Base-by-base conservation (phyloP, 1,284 basidiomycete species). In the Takashimella koratensis region DNA sequence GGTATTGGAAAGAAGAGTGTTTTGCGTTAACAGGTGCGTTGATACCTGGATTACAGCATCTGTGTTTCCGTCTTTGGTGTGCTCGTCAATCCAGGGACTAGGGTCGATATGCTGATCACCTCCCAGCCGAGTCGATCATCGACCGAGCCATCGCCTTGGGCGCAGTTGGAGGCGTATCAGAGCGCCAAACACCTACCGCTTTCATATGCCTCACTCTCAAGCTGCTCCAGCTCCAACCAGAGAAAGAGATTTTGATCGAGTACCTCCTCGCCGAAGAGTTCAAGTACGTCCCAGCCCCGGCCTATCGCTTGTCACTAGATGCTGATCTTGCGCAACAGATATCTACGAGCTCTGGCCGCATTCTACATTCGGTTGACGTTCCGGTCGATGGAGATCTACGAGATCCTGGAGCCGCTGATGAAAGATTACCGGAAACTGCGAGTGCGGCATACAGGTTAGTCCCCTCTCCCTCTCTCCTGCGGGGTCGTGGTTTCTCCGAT, bases 291-390 rank as follows among this genome's bases (percentile, higher is more conserved):
- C 26, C n/a, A n/a, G 10, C 22, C 24, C 13, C 27, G 10, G 24
- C n/a, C 30, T 39, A 13, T 49, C n/a, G 13, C 21, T 16, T n/a
- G n/a, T n/a, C n/a, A n/a, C n/a, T n/a, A 16, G 2, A 13, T 44
- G 30, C 19, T 50, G 20, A 36, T 21, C 16, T 3, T 36, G 25
- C 45, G 52, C 45, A 56, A 49, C 60, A 96, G 93, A 73, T 98
- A 98, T 75, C 79, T 99, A 52, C 82, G 94, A 59, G 95, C 95
- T 0, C 78, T 99, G 8, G 90, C 95, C 0, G 92, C 87, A 2
- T 85, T 98, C 76, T 99, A 98, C 70, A 83, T 98, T 56, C 87
- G 96, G 30, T 85, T 99, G 79, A 97, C 93, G 1, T 98, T 97
- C 76, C 81, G 83, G 42, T 81, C 91, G 1, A 84, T 85, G 40